Evolutionary conservation across 2,329 filamentous ascomycete genomes (phyloP), one percentile per base, ranked within the genome.

Genomic region (Macrophomina pseudophaseolina): DNA sequence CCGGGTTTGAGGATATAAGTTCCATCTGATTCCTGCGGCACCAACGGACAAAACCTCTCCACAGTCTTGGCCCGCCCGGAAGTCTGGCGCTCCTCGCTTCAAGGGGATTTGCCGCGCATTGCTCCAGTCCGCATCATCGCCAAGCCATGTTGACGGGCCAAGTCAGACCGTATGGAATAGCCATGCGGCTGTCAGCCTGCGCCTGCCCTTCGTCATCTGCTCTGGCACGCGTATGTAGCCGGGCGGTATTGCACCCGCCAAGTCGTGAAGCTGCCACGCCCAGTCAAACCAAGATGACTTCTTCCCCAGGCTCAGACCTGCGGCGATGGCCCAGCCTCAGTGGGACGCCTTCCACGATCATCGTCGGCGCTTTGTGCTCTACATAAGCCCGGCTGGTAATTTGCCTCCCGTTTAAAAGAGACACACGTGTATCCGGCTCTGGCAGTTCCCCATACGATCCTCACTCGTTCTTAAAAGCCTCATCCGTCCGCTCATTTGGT

Each of bases 281-380:
- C 58, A 62, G 58, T 62, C 58, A 62, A 62, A 62, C 58, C 58
- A 40, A 49, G 44, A 49, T 62, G 58, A 32, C 35, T 42, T n/a
- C 44, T 42, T 38, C 40, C 44, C 52, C 52, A 54, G 52, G 33
- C 52, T 14, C 11, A 11, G 54, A 44, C 18, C 54, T 28, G 28
- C 16, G 40, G 14, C 56, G 23, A 46, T 35, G 42, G 33, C 42
- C 56, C 58, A 62, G 44, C 23, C 44, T 35, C 16, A 28, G 23
- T 8, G 23, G 58, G 58, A 62, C 23, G 44, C 44, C 58, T 62
- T 38, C 28, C 56, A 18, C 11, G n/a, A 44, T 60, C 56, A 60
- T 33, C 58, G n/a, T 49, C 58, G 58, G 58, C 44, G 42, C 44
- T 48, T 49, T 38, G 32, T 35, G 58, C 42, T 62, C 32, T 49